phyloP scores from a whole-genome alignment of 164 flowering plant species.

The Aristolochia contorta region DNA sequence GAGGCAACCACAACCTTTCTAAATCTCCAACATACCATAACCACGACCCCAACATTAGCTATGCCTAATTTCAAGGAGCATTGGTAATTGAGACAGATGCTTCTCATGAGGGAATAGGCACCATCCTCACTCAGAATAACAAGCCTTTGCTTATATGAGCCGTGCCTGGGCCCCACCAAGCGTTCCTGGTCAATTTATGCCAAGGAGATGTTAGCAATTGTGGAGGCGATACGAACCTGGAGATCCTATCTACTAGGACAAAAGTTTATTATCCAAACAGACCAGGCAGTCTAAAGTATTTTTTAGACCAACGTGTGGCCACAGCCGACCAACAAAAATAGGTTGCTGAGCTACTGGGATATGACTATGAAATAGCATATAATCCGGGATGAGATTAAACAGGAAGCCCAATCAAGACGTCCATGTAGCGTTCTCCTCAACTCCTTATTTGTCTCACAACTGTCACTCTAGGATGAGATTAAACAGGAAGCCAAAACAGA shows the following conservation, averaged over 20 bases:
- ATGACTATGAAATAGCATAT: too few species aligned
- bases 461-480: too few species aligned
- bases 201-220: not conserved
- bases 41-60: not conserved
- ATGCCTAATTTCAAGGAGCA: too few species aligned
- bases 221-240: not conserved
- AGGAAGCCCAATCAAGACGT: too few species aligned
- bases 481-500: too few species aligned
- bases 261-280: not conserved
- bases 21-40: not conserved
- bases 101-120: not conserved
- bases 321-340: too few species aligned
- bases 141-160: not conserved
- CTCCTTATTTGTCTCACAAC: too few species aligned
- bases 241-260: not conserved
- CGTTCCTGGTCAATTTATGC: too few species aligned
- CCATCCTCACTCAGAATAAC: not conserved
- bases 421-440: too few species aligned
- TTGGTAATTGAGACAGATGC: not conserved
- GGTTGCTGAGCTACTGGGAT: too few species aligned
- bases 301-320: not conserved
- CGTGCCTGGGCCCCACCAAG: too few species aligned
- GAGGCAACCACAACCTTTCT: slow-evolving; percentile 1
- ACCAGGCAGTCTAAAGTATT: not conserved
- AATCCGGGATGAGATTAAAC: too few species aligned